These are phyloP conservation scores for Trametes cubensis DNA, from an alignment of 768 basidiomycete species.

Conservation along the genomic window DNA sequence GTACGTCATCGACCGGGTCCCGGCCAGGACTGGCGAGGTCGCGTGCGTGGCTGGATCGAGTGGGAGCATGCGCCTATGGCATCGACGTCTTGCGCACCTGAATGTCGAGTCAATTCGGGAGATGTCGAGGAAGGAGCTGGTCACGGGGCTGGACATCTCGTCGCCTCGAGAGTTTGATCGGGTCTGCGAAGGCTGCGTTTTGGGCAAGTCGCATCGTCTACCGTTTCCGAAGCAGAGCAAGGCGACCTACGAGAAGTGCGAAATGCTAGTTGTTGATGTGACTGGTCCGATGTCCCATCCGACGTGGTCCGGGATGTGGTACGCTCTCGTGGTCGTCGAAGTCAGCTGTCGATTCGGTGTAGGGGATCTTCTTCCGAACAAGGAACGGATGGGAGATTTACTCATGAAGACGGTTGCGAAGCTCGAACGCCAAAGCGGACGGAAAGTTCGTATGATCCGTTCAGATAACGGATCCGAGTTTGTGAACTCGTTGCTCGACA, in stretches of 20 bases:
- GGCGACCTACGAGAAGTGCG: constrained; percentile 23
- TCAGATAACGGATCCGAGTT: too few species aligned
- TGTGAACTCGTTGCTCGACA: too few species aligned
- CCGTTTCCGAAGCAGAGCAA: constrained; percentile 38
- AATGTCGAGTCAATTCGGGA: constrained; percentile 22
- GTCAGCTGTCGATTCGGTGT: too few species aligned
- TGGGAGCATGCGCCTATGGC: constrained; percentile 30
- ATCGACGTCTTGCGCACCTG: constrained; percentile 33
- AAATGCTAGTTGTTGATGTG: not conserved
- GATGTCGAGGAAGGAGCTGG: constrained; percentile 28
- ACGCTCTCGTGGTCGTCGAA: too few species aligned
- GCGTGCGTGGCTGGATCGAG: constrained; percentile 22
- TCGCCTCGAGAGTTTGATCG: constrained; percentile 19
- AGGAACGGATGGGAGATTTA: too few species aligned
- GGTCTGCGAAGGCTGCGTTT: constrained; percentile 40
- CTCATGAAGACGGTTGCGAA: too few species aligned
- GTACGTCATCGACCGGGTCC: constrained; percentile 14
- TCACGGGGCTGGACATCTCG: constrained; percentile 31
- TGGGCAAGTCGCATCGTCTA: constrained; percentile 37
- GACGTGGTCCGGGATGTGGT: constrained; percentile 1
- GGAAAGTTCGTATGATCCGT: too few species aligned
- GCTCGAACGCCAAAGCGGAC: too few species aligned
- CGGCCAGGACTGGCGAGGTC: constrained; percentile 6
- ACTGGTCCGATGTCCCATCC: not conserved
- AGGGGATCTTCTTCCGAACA: too few species aligned